phyloP scores from a whole-genome alignment of 1,139 yeast genomes.

The Entelexis paramagnoliae region DNA sequence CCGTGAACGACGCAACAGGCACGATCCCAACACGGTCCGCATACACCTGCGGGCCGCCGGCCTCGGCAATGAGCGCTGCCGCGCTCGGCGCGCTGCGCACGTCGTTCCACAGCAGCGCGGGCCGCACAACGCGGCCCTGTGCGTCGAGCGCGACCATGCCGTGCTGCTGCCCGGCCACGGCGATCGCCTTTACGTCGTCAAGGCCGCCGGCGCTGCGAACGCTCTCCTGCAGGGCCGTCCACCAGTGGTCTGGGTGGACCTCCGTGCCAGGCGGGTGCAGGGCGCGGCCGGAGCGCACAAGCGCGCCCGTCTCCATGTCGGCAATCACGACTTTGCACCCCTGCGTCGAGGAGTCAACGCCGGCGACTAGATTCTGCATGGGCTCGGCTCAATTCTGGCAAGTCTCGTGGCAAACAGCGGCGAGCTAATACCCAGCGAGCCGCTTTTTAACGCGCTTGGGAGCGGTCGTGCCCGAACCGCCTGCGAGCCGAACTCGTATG shows the following conservation, averaged over 20 bases:
- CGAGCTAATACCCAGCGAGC: not conserved
- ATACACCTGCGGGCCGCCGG: slow-evolving; percentile 23
- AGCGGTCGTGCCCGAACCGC: too few relatives aligned
- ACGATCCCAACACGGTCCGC: slow-evolving; percentile 24
- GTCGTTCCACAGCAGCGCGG: slow-evolving; percentile 25
- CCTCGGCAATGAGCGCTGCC: slow-evolving; percentile 19
- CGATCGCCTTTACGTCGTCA: slow-evolving; percentile 21
- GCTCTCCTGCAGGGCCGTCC: slow-evolving; percentile 20
- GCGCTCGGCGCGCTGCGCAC: slow-evolving; percentile 24
- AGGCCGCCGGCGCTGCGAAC: slow-evolving; percentile 22
- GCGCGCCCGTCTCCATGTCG: slow-evolving; percentile 17
- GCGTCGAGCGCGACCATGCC: slow-evolving; percentile 23
- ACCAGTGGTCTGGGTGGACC: slow-evolving; percentile 24
- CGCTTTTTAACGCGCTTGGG: too few relatives aligned
- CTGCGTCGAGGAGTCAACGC: slow-evolving; percentile 25
- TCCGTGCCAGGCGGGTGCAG: slow-evolving; percentile 24
- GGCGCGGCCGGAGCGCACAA: slow-evolving; percentile 19
- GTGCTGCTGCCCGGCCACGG: slow-evolving; percentile 25
- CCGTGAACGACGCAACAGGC: slow-evolving; percentile 25
- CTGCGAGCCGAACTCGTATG: too few relatives aligned
- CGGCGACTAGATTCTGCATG: slow-evolving; percentile 21
- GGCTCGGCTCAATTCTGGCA: not conserved
- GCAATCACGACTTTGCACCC: slow-evolving; percentile 24
- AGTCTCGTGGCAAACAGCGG: too few relatives aligned
- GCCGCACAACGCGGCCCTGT: slow-evolving; percentile 22